These are phyloP conservation scores for Syzygium grande DNA, from an alignment of 345 rosid genomes.

Conservation along the genomic window DNA sequence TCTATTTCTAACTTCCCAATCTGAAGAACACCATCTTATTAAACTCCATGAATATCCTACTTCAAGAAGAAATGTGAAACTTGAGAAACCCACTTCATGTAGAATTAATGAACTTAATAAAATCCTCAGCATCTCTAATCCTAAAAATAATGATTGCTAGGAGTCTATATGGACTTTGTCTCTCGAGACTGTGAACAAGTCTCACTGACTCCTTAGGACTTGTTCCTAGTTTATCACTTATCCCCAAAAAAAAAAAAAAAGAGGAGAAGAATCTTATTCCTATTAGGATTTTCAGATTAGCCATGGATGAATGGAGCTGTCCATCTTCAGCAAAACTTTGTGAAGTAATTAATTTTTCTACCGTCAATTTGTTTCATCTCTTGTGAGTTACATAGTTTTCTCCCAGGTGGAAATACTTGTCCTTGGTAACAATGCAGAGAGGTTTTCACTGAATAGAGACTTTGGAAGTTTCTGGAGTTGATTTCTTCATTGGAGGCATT, in stretches of 20 bases:
- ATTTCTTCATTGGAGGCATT: background rate
- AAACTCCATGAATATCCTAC: background rate
- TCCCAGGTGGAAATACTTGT: background rate
- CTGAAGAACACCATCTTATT: background rate
- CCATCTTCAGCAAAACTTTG: background rate
- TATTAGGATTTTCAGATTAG: background rate
- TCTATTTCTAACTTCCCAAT: background rate
- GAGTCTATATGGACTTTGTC: background rate
- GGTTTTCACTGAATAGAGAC: background rate
- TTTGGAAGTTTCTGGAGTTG: background rate
- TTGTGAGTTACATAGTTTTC: background rate
- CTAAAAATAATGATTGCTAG: background rate
- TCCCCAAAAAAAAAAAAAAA: background rate
- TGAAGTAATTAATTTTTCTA: background rate
- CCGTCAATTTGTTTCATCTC: background rate
- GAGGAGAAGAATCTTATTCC: background rate
- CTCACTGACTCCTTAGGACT: background rate
- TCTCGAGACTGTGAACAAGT: background rate
- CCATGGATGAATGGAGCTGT: background rate
- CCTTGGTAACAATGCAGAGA: background rate
- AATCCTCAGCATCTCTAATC: background rate
- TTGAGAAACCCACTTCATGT: background rate
- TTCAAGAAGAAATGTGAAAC: background rate
- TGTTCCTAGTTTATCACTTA: background rate
- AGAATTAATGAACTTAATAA: background rate